A percentile compares a stretch with the other conserved stretches of the same genome.
These are phyloP conservation scores for Phytophthora hibernalis DNA, from an alignment of 352 stramenopile genomes.

Conservation along the genomic window DNA sequence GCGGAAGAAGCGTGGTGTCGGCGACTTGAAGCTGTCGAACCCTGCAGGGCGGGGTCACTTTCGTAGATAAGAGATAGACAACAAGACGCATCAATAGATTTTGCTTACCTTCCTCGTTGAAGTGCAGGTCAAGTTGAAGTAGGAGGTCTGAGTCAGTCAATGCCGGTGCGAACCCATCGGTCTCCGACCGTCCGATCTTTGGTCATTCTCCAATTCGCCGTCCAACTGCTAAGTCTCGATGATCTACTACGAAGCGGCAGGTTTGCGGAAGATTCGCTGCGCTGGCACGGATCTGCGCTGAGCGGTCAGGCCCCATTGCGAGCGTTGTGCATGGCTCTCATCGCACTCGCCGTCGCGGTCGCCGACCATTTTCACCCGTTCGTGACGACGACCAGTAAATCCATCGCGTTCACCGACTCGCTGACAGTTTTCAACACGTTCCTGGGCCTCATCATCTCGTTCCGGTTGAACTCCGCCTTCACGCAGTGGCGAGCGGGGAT, in stretches of 20 bases:
- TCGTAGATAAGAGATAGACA: constrained; percentile 55
- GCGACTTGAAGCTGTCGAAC: constrained; percentile 74
- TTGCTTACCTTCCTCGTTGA: constrained; percentile 12
- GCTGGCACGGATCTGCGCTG: constrained; percentile 75
- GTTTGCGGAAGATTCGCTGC: constrained; percentile 59
- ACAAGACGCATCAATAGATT: constrained; percentile 26
- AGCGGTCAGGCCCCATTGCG: constrained; percentile 66
- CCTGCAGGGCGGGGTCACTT: constrained; percentile 57
- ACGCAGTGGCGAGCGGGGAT: constrained; percentile 79
- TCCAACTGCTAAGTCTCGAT: constrained; percentile 33
- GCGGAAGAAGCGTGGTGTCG: constrained; percentile 83
- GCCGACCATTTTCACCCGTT: constrained; percentile 64
- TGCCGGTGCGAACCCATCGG: constrained; percentile 12
- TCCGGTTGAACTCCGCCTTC: constrained; percentile 84
- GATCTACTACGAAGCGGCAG: constrained; percentile 82
- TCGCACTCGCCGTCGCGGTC: constrained; percentile 52
- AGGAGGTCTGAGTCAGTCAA: no score
- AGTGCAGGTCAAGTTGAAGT: background rate
- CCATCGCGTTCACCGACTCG: constrained; percentile 75
- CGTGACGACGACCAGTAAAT: constrained; percentile 63
- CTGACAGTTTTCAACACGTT: constrained; percentile 87
- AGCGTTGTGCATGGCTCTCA: constrained; percentile 68
- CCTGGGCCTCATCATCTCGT: constrained; percentile 75
- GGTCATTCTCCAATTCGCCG: constrained; percentile 10
- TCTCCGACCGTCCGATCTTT: constrained; percentile 9